Evolutionary conservation across 345 rosid species (phyloP), one percentile per base, ranked within the genome.

Genomic region (Aurinia saxatilis): DNA sequence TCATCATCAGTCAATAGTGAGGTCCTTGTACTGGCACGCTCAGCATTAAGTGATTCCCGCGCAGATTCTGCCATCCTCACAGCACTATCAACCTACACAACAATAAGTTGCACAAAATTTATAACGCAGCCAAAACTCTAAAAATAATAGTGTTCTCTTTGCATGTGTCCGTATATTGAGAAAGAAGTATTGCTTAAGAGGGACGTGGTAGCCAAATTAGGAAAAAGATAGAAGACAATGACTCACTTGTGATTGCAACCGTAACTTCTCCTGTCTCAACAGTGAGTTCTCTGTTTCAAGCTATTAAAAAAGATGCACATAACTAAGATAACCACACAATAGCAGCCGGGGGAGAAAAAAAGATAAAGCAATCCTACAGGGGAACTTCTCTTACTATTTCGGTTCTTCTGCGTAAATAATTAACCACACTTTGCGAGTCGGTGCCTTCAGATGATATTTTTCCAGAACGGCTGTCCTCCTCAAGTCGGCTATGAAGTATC

Each of bases 211-310:
- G 52, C 37, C 21, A 40, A 15, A 52, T 44, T 12, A n/a, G 40
- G 40, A 8, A 42, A 31, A 52, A 13, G 23, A 57, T 21, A 35
- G 12, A 27, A 60, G 9, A 11, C 11, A 63, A 50, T 25, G 41
- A 78, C 84, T 33, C 76, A 90, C 99, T 69, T 90, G 95, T 29
- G 91, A 81, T 70, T 90, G 95, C 81, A 93, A 60, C 29, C 97
- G 86, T 63, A 81, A 71, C 74, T 86, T 93, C 75, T 93, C 99
- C 71, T 90, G 97, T 65, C 79, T 93, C 70, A 93, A 54, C 79
- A 93, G 78, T 34, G 96, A 86, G 63, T 84, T 86, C 79, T 93
- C 97, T 17, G 95, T 93, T 75, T 93, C 95, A 15, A 95, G 88
- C 99, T 93, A 88, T 51, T 35, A 64, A 69, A 65, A 13, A 39